Evolutionary conservation across 2,329 filamentous ascomycete species (phyloP).

Genomic region (Apiospora koreana): DNA sequence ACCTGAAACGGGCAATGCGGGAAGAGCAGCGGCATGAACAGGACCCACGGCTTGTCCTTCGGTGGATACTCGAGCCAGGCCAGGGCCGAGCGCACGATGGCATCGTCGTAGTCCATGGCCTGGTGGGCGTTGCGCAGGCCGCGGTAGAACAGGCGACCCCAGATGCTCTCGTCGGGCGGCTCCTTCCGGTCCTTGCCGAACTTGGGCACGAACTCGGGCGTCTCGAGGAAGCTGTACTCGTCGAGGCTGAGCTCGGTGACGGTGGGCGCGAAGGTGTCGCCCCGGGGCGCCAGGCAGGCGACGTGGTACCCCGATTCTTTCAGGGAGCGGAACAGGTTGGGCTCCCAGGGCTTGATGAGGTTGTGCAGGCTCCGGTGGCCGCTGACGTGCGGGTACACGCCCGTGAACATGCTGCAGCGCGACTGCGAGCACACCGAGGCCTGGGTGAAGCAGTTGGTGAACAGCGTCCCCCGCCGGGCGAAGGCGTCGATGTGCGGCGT

Average conservation of each 20-base stretch:
- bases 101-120: conserved; percentile 47
- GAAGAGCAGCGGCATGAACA: conserved; percentile 45
- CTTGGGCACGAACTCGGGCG: conserved; percentile 34
- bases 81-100: conserved; percentile 40
- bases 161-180: conserved; percentile 33
- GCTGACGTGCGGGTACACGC: conserved; percentile 45
- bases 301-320: conserved; percentile 48
- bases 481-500: conserved; percentile 47
- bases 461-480: conserved; percentile 36
- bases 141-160: conserved; percentile 42
- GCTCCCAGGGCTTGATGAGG: conserved; percentile 50
- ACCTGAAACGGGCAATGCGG: conserved; percentile 49
- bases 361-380: conserved; percentile 48
- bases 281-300: conserved; percentile 43
- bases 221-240: conserved; percentile 47
- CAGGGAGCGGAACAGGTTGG: conserved; percentile 45
- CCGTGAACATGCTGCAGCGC: conserved; percentile 48
- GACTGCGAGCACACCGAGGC: conserved; percentile 49
- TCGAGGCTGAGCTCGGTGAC: conserved; percentile 45
- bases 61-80: conserved; percentile 46
- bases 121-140: conserved; percentile 38
- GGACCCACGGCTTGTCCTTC: conserved; percentile 40
- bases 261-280: conserved; percentile 42
- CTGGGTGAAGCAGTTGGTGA: conserved; percentile 48
- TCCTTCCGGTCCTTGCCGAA: conserved; percentile 23